Evolutionary conservation across 768 basidiomycete genomes (phyloP), one percentile per base, ranked within the genome.

Genomic region (Termitomyces sp.): DNA sequence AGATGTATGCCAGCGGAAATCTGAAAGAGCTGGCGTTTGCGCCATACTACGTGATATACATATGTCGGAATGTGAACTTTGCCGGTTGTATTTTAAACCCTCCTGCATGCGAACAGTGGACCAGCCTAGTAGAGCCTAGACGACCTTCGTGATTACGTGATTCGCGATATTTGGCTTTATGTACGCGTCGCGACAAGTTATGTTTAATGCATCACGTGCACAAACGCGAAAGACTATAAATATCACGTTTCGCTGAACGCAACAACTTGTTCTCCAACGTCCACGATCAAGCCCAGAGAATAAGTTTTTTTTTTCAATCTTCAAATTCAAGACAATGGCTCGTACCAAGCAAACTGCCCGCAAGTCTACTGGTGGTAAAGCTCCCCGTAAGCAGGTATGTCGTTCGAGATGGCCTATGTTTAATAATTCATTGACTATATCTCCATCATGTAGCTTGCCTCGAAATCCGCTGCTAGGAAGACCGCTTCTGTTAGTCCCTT

Each of bases 1-100:
- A 28, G 2, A 4, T 28, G 28, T 28, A 28, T 28, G 4, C 28
- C 3, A 15, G 89, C 69, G 90, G 86, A 2, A 84, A 82, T 58
- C 73, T 92, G 62, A 91, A 87, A 71, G 90, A 90, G 64, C 82
- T 88, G 67, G 82, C 71, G 71, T 83, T 81, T 57, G 71, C 74
- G 5, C 78, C 78, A 28, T 4, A 28, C 28, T n/a, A n/a, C n/a
- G n/a, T n/a, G n/a, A n/a, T n/a, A n/a, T n/a, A n/a, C n/a, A n/a
- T n/a, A n/a, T n/a, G n/a, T n/a, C n/a, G n/a, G n/a, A n/a, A n/a
- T n/a, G n/a, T n/a, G n/a, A n/a, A n/a, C n/a, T n/a, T n/a, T n/a
- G n/a, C n/a, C n/a, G n/a, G n/a, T n/a, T n/a, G n/a, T n/a, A n/a
- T n/a, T n/a, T n/a, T n/a, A n/a, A n/a, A n/a, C n/a, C n/a, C n/a